Base-by-base conservation (phyloP, 176 grass and related monocot genomes). In the Avena eriantha region DNA sequence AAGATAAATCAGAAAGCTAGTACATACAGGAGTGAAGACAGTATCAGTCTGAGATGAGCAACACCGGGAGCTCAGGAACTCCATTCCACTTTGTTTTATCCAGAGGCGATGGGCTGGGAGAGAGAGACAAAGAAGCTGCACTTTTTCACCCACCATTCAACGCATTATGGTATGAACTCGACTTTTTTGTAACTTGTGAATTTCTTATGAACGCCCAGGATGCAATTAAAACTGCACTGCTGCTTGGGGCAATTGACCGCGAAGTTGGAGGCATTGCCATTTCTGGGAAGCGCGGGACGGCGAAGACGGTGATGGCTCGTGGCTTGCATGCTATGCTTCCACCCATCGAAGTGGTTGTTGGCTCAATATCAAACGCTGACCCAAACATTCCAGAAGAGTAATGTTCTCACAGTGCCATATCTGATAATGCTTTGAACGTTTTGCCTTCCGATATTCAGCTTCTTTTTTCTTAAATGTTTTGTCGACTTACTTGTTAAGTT, bases 251-350 rank as follows among this genome's bases (percentile, higher is more conserved):
- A 22, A 89, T 98, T 60, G 96, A 98, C 67, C 76, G 86, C 67
- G 90, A 98, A 64, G 94, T 98, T 80, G 96, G 96, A 65, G 96
- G 96, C 59, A 96, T 98, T 87, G 96, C 96, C 31, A 98, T 98
- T 56, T 95, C 93, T n/a, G 96, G 96, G 26, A 92, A 92, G 85
- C 88, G 96, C 4, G 96, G 96, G 43, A 98, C 96, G 7, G 96
- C 93, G 60, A 98, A 98, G 87, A 98, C 96, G 0, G 90, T 98
- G 82, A 98, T 98, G 96, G 93, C 96, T 31, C 96, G 96, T 16
- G 96, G 96, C 33, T 92, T 98, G 82, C 96, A 98, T 36, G 93
- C 93, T 47, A 93, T 98, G 92, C 96, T 98, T 82, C 96, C 96
- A 69, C 96, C 96, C 21, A 96, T 98, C 31, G 96, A 98, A 92